Evolutionary conservation across 306 rosid species (phyloP), one percentile per base, ranked within the genome.

Genomic region (Fagus sylvatica): DNA sequence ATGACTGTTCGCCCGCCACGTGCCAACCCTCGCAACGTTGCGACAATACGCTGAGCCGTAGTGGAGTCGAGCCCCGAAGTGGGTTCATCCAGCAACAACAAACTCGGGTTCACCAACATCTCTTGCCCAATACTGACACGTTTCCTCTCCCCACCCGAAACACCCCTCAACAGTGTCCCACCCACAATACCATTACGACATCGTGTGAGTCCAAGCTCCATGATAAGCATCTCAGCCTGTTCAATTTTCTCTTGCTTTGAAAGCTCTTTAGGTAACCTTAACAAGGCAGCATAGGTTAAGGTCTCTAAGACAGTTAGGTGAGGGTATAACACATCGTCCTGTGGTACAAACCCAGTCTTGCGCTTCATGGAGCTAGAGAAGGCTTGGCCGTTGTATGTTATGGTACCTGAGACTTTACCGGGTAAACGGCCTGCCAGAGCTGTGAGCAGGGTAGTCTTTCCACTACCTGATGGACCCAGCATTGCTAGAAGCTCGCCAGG

Each of bases 401-500:
- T 86, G 2, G 73, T 34, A n/a, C 98, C 98, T 30, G 97, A 59
- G 53, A 91, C 59, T 74, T 90, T 93, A 11, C 92, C 91, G 15
- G 83, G 70, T 0, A 90, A 82, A 6, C 98, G 88, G 15, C 92
- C 93, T 0, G 88, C 95, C 0, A 93, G 79, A 48, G 98, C 96
- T 0, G 93, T 93, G 11, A 93, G 64, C 2, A 93, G 88, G 0
- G 98, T 93, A 36, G 98, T 93, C 82, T 93, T 93, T 37, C 98
- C 98, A 19, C 98, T 91, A 0, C 98, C 98, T 2, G 98, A 93
- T 4, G 98, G 97, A 5, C 98, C 98, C 77, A 91, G 69, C 97
- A 91, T 91, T 86, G 98, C 97, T 17, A 89, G 79, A 1, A 93
- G 73, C 88, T 93, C 97, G 3, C 98, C 93, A 1, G 98, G 92